A percentile compares a stretch with the other conserved stretches of the same genome.
Evolutionary conservation across 1,284 basidiomycete genomes (phyloP).

Genomic region (Apiotrichum akiyoshidainum): DNA sequence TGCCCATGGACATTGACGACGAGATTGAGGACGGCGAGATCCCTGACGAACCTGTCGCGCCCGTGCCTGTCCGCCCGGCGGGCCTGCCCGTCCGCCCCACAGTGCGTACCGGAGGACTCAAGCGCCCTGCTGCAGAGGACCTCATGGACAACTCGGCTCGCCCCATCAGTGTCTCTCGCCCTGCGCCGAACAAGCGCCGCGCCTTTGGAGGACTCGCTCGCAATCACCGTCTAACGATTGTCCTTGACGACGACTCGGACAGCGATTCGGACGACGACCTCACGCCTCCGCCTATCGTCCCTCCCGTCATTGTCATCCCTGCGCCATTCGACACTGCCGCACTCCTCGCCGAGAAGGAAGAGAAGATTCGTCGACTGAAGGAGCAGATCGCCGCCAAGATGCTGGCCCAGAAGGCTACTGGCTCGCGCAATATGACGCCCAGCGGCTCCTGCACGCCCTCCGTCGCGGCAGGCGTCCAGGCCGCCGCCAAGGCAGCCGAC

Average conservation of each 20-base stretch:
- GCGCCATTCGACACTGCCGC: slow-evolving; percentile 18
- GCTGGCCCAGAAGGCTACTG: slow-evolving; percentile 22
- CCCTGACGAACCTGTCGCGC: slow-evolving; percentile 8
- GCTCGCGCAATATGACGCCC: slow-evolving; percentile 1
- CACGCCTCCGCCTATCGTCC: not conserved
- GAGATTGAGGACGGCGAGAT: slow-evolving; percentile 45
- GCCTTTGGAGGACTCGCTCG: slow-evolving; percentile 28
- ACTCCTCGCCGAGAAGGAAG: slow-evolving; percentile 33
- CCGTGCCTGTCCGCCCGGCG: not conserved
- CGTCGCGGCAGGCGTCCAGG: slow-evolving; percentile 1
- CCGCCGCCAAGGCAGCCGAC: slow-evolving; percentile 9
- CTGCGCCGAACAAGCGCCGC: slow-evolving; percentile 20
- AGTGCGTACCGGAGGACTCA: slow-evolving; percentile 24
- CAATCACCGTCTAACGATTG: slow-evolving; percentile 22
- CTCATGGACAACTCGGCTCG: slow-evolving; percentile 30
- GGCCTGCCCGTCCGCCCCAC: not conserved
- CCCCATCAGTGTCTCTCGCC: slow-evolving; percentile 10
- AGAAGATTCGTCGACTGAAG: slow-evolving; percentile 33
- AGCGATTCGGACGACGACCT: slow-evolving; percentile 23
- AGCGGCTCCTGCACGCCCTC: slow-evolving; percentile 11
- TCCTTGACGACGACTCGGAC: slow-evolving; percentile 32
- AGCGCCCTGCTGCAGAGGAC: slow-evolving; percentile 42
- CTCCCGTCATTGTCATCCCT: slow-evolving; percentile 15
- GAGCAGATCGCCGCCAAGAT: slow-evolving; percentile 34
- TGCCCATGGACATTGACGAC: slow-evolving; percentile 28